Evolutionary conservation across 2,329 filamentous ascomycete species (phyloP), one percentile per base, ranked within the genome.

Genomic region (Aureobasidium sp.): DNA sequence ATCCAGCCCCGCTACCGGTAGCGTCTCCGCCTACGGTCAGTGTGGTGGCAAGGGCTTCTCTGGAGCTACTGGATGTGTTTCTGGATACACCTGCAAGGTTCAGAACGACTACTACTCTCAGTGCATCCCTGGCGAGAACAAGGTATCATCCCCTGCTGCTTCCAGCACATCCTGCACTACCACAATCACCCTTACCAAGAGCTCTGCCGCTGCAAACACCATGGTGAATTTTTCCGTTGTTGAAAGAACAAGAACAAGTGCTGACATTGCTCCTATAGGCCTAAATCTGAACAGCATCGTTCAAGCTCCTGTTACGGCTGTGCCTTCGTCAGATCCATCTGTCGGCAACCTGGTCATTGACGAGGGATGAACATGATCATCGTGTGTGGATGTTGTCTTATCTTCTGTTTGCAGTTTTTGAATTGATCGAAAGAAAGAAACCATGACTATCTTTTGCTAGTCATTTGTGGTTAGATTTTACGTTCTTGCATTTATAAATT

Each of bases 51-150:
- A 42, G 27, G 67, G 67, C 48, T 76, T 70, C 68, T 71, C 68
- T 9, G 74, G 73, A 2, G 60, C 72, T 4, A 75, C 71, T 10
- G 65, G 62, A 3, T 76, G 74, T 62, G 68, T 42, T 13, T 68
- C 69, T 59, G 70, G 70, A 2, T 74, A 69, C 52, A 72, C 68
- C 30, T 76, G 74, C 67, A 66, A 69, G 13, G 65, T 65, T 30
- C 60, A 67, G 64, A 74, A 72, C 55, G 66, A 70, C 13, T 76
- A 68, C 55, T 76, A 76, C 63, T 74, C 70, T 6, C 74, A 76
- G 68, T 76, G 74, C 59, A 36, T 65, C 11, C 59, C 63, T 57
- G 34, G 58, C 39, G 58, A 45, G 30, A 49, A 49, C 55, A 59
- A 59, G 55, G 55, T 59, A 59, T 61, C 63, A 8, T 57, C 63